Conservation (phyloP, 2,329 filamentous ascomycete genomes). For the Cladorrhinum sp. region DNA sequence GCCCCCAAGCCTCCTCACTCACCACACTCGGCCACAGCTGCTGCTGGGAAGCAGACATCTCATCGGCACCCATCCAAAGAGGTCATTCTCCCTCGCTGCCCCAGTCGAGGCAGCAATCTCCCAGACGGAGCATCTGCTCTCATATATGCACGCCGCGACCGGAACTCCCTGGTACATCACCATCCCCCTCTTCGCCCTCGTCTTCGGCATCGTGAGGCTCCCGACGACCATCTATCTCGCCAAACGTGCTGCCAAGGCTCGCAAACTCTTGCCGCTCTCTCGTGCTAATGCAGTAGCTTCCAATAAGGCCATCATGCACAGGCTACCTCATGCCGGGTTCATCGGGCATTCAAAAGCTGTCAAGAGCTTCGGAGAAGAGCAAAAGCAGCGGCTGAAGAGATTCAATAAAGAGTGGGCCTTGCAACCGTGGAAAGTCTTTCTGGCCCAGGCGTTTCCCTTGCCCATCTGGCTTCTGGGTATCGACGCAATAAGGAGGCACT, state of each 20-base stretch:
- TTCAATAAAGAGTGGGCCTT: conserved; percentile 41
- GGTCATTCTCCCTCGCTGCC: conserved; percentile 35
- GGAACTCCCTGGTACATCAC: conserved; percentile 53
- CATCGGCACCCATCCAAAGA: neutral
- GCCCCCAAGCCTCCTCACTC: neutral
- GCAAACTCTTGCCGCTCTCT: conserved; percentile 32
- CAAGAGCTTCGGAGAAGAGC: conserved; percentile 31
- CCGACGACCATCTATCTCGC: conserved; percentile 45
- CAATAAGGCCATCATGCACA: neutral
- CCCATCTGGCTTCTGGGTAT: conserved; percentile 51
- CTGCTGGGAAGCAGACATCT: neutral
- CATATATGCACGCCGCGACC: conserved; percentile 40
- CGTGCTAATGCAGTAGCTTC: conserved; percentile 21
- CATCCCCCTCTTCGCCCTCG: conserved; percentile 51
- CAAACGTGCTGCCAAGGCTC: conserved; percentile 31
- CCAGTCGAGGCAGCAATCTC: conserved; percentile 34
- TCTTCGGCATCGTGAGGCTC: conserved; percentile 45
- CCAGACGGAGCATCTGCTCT: conserved; percentile 42
- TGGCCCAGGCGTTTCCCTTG: conserved; percentile 38
- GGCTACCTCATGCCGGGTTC: neutral
- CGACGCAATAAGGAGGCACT: conserved; percentile 49
- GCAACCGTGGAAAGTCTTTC: conserved; percentile 47
- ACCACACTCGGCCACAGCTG: neutral
- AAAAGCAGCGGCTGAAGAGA: conserved; percentile 25
- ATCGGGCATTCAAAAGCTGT: conserved; percentile 16